phyloP scores from a whole-genome alignment of 345 rosid species.

The Brassica juncea region DNA sequence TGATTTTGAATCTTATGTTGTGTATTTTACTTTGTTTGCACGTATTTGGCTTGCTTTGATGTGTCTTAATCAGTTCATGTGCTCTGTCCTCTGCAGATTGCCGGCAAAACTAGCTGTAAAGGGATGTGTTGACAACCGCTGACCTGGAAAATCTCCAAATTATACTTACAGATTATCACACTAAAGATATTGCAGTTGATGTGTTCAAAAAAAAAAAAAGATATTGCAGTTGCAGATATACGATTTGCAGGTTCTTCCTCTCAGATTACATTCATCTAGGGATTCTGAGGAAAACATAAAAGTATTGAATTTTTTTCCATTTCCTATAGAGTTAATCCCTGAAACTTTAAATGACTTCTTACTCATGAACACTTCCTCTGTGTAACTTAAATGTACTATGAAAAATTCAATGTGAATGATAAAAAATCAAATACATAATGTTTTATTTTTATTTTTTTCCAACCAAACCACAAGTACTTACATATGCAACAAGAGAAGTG shows the following conservation, averaged over 20 bases:
- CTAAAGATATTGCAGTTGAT: conserved; percentile 30
- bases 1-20: not conserved
- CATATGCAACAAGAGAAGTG: not conserved
- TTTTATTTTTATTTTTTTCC: not conserved
- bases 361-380: conserved; percentile 31
- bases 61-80: conserved; percentile 9
- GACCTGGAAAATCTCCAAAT: conserved; percentile 22
- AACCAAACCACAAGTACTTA: not conserved
- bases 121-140: conserved; percentile 32
- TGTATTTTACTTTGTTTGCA: conserved; percentile 6
- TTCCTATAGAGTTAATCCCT: conserved; percentile 18
- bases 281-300: conserved; percentile 25
- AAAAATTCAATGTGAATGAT: conserved; percentile 44
- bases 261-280: conserved; percentile 32
- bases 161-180: conserved; percentile 23
- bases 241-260: conserved; percentile 12
- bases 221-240: conserved; percentile 26
- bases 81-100: conserved; percentile 30
- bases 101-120: conserved; percentile 30
- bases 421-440: conserved; percentile 17
- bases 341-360: conserved; percentile 15
- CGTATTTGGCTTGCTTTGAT: not conserved
- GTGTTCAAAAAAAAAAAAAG: not conserved
- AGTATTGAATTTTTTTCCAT: not conserved
- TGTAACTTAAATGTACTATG: conserved; percentile 30